Evolutionary conservation across 495 filamentous ascomycete genomes (phyloP), one percentile per base, ranked within the genome.

Genomic region (Elaphomyces granulatus): DNA sequence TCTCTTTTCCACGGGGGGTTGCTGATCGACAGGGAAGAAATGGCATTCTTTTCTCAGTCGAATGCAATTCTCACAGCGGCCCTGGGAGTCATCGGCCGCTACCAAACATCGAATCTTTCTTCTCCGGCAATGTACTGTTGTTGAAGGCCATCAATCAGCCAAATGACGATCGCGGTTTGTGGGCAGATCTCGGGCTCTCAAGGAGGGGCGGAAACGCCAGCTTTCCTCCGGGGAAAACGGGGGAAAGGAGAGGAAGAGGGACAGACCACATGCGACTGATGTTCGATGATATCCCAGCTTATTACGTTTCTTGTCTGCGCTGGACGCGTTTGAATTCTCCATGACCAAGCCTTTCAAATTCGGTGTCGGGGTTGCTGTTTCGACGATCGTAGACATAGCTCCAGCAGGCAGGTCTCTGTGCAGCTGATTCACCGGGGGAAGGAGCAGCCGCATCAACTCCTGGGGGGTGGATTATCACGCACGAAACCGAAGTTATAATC

Each of bases 201-300:
- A n/a, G n/a, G n/a, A n/a, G n/a, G n/a, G n/a, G n/a, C n/a, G n/a
- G n/a, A n/a, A n/a, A n/a, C n/a, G n/a, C n/a, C n/a, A n/a, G n/a
- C n/a, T n/a, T n/a, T n/a, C n/a, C n/a, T n/a, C n/a, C n/a, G n/a
- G n/a, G n/a, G n/a, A n/a, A n/a, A n/a, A n/a, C n/a, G n/a, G n/a
- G n/a, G n/a, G n/a, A n/a, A n/a, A n/a, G n/a, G n/a, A n/a, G n/a
- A n/a, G n/a, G n/a, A n/a, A n/a, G n/a, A n/a, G 26, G 30, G 33
- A 28, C 14, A 15, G 23, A 98, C 90, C 82, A 70, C 90, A 98
- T 48, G 90, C 90, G 56, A 96, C 85, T 41, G 90, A 93, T 26
- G 87, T 95, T 42, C 90, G 79, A 68, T 95, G 88, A 59, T 98
- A 98, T 20, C 90, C 90, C 38, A 98, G 70, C 61, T 93, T 96